phyloP scores from a whole-genome alignment of 352 stramenopile species.

The Phytophthora ramorum region DNA sequence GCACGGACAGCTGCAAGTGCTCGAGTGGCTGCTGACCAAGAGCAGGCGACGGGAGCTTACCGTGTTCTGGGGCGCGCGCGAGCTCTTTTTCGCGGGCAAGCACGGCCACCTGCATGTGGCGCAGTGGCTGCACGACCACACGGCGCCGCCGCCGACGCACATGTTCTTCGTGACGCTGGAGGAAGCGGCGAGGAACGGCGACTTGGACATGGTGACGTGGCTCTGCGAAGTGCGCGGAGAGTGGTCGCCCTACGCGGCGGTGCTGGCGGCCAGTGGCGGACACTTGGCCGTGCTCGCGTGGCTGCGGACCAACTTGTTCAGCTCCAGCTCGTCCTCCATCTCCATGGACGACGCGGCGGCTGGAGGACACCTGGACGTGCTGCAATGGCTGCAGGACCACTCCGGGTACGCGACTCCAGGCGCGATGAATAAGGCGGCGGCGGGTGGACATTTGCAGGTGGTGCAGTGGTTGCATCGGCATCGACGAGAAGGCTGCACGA shows the following conservation, averaged over 20 bases:
- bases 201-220: slow-evolving; percentile 41
- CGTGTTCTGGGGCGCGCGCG: slow-evolving; percentile 40
- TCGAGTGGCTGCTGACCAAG: slow-evolving; percentile 35
- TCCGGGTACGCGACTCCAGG: slow-evolving; percentile 35
- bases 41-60: slow-evolving; percentile 15
- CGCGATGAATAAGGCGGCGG: slow-evolving; percentile 67
- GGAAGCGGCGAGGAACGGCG: slow-evolving; percentile 37
- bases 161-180: slow-evolving; percentile 53
- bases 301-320: slow-evolving; percentile 44
- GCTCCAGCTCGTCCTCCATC: slow-evolving; percentile 38
- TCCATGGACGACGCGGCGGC: slow-evolving; percentile 40
- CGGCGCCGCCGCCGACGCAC: slow-evolving; percentile 38
- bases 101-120: slow-evolving; percentile 36
- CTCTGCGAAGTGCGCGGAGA: slow-evolving; percentile 40
- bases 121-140: slow-evolving; percentile 44
- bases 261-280: slow-evolving; percentile 36
- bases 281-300: slow-evolving; percentile 41
- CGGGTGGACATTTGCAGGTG: slow-evolving; percentile 55
- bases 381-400: slow-evolving; percentile 40
- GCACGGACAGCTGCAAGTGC: slow-evolving; percentile 31
- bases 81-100: slow-evolving; percentile 47
- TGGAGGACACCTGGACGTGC: slow-evolving; percentile 30
- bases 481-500: slow-evolving; percentile 27
- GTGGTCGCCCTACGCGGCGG: slow-evolving; percentile 41
- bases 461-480: slow-evolving; percentile 36